Evolutionary conservation across 257 asterid species (phyloP), one percentile per base, ranked within the genome.

Genomic region (Ilex asprella): DNA sequence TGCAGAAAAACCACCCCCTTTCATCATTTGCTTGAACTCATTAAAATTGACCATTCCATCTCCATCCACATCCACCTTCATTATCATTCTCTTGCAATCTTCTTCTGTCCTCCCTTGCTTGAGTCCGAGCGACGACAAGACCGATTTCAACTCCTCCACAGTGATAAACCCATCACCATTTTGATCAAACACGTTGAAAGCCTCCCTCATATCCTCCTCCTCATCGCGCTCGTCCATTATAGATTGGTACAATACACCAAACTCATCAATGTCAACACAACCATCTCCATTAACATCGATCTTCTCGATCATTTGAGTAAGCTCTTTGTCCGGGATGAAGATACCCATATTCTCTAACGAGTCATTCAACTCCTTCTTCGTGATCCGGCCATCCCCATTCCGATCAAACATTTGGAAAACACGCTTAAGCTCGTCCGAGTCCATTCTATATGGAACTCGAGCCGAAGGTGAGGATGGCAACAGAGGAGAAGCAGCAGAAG

Each of bases 21-120:
- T 82, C 93, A 85, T 82, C 93, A 85, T 85, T 71, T 76, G 75
- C 76, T 80, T 82, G 68, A 85, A 85, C 83, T 85, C 91, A 0
- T 55, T 32, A 39, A 81, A 84, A 61, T 84, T 43, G 6, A 84
- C 91, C 79, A 68, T 73, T 0, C 91, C 93, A 56, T 85, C 85
- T 1, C 86, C 88, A 39, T 85, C 89, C 0, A 63, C 81, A 41
- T 82, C 93, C 21, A 85, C 89, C 68, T 76, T 80, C 74, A 60
- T 82, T 5, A 85, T 85, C 93, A 85, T 85, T 70, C 52, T 73
- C 77, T 62, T 68, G 66, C 93, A 85, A 57, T 85, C 89, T 79
- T 78, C 93, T 0, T 70, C 70, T 0, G 77, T 74, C 59, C 76
- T 64, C 62, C 86, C 88, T 47, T 82, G 86, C 67, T 82, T 73